phyloP scores from a whole-genome alignment of 2,329 filamentous ascomycete species.

The Trichothecium sympodiale region DNA sequence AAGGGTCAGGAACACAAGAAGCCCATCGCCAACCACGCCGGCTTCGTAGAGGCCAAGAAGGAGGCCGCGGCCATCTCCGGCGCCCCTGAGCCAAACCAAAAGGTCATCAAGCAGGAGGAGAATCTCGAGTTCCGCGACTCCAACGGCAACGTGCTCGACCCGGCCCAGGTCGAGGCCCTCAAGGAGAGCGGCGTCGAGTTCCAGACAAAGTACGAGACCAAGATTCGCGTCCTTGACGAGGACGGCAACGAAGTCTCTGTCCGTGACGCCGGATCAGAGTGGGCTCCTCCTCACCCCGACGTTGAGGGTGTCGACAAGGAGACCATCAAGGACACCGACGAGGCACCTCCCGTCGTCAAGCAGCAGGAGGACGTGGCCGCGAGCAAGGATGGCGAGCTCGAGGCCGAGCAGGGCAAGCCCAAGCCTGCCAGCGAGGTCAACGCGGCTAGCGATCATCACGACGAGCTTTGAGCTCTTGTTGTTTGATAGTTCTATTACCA shows the following conservation, averaged over 20 bases:
- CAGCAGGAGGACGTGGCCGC: constrained; percentile 8
- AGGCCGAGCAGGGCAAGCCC: constrained; percentile 29
- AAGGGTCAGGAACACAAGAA: constrained; percentile 13
- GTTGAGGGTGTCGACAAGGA: constrained; percentile 50
- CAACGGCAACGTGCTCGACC: constrained; percentile 76
- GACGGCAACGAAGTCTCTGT: constrained; percentile 63
- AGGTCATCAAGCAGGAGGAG: constrained; percentile 54
- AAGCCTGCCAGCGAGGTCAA: constrained; percentile 55
- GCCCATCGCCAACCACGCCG: constrained; percentile 11
- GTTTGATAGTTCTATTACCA: neutral
- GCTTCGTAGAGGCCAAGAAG: constrained; percentile 13
- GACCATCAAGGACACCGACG: constrained; percentile 34
- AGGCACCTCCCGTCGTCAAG: constrained; percentile 15
- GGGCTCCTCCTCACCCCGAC: constrained; percentile 49
- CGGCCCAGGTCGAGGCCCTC: constrained; percentile 71
- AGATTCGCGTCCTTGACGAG: constrained; percentile 71
- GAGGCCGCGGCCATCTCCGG: constrained; percentile 31
- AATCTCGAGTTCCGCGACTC: constrained; percentile 91
- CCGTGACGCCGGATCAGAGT: constrained; percentile 25
- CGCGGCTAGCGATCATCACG: constrained; percentile 37
- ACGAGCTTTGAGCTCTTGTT: constrained; percentile 20
- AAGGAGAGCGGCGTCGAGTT: constrained; percentile 83
- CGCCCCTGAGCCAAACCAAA: constrained; percentile 65
- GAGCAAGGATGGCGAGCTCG: constrained; percentile 14
- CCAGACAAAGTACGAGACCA: constrained; percentile 91